phyloP scores from a whole-genome alignment of 139 green algal genomes.

The Chlorella vulgaris region DNA sequence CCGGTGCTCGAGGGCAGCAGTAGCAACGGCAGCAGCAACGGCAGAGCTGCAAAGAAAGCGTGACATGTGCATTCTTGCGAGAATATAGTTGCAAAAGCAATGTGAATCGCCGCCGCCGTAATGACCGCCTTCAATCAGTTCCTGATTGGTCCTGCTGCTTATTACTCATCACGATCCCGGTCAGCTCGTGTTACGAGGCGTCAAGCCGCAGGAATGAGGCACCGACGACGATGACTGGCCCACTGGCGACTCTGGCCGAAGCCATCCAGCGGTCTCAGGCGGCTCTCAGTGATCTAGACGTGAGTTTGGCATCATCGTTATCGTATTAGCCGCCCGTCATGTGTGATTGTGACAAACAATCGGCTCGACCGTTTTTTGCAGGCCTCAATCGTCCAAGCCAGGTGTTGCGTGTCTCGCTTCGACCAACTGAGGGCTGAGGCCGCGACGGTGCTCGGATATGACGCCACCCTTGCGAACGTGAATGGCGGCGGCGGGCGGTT shows the following conservation, averaged over 20 bases:
- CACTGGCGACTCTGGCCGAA: background rate
- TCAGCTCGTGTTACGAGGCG: no score
- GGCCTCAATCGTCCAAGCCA: background rate
- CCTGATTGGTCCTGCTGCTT: no score
- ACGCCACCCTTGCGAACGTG: background rate
- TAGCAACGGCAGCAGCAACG: background rate
- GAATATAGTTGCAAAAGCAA: no score
- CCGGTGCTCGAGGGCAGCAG: constrained; percentile 37
- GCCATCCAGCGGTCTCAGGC: background rate
- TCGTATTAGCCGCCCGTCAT: no score
- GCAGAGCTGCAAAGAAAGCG: background rate
- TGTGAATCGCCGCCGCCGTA: no score
- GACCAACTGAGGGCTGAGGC: background rate
- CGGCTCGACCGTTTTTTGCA: background rate
- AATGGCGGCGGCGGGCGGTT: background rate
- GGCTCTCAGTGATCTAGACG: background rate
- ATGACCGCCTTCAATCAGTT: no score
- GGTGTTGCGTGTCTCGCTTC: background rate
- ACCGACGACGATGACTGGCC: background rate
- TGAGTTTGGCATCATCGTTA: background rate
- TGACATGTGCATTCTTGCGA: background rate
- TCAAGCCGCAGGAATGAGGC: no score
- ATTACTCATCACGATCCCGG: no score
- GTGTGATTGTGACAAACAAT: background rate
- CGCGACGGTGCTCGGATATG: background rate